These are phyloP conservation scores for Rubia peregrina DNA, from an alignment of 305 asterid genomes.

Conservation along the genomic window DNA sequence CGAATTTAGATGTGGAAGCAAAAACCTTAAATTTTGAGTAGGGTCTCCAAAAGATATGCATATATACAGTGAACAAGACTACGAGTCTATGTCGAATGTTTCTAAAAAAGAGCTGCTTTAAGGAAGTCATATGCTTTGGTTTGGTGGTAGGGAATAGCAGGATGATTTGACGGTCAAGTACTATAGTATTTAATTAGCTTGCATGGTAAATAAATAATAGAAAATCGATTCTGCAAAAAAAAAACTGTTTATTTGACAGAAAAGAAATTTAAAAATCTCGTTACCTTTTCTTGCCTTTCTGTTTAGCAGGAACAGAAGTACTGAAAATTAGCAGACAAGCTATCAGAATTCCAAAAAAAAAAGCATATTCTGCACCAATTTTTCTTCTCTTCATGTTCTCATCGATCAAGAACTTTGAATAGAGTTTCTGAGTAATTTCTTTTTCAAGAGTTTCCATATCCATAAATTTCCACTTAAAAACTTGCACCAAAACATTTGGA, in stretches of 20 bases:
- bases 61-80: background rate
- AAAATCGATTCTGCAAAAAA: constrained; percentile 4
- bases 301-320: constrained; percentile 29
- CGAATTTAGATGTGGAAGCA: background rate
- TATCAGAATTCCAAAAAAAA: constrained; percentile 25
- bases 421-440: no score
- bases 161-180: constrained; percentile 22
- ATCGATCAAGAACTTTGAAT: no score
- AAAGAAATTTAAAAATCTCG: background rate
- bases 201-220: background rate
- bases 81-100: background rate
- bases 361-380: constrained; percentile 2
- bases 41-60: background rate
- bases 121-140: background rate
- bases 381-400: constrained; percentile 9
- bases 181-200: background rate
- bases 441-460: background rate
- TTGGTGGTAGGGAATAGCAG: constrained; percentile 8
- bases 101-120: background rate
- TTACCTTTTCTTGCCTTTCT: constrained; percentile 19
- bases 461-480: no score
- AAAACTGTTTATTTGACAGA: constrained; percentile 15
- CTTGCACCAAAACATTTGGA: no score
- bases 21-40: background rate
- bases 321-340: constrained; percentile 39